phyloP scores from a whole-genome alignment of 345 rosid species.

The Brassica cretica region DNA sequence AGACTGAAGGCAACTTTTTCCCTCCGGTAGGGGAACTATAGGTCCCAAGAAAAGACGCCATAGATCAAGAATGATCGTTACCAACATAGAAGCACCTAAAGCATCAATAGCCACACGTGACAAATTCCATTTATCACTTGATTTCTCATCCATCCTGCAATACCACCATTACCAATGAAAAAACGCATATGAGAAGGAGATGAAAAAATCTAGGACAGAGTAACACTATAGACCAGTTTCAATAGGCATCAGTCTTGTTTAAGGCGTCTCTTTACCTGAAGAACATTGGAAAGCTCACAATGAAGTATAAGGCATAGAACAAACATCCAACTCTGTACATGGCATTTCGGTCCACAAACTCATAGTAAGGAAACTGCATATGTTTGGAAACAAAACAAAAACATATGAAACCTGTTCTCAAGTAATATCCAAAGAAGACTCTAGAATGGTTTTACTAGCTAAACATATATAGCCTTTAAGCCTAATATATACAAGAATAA shows the following conservation, averaged over 20 bases:
- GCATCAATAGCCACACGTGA: constrained; percentile 88
- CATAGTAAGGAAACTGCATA: constrained; percentile 94
- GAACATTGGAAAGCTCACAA: constrained; percentile 99
- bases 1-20: constrained; percentile 62
- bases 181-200: not conserved
- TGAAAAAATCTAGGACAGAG: not conserved
- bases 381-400: not conserved
- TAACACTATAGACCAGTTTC: not conserved
- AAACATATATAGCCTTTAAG: not conserved
- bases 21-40: constrained; percentile 56
- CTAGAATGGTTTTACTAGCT: constrained; percentile 7
- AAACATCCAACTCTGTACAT: constrained; percentile 96
- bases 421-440: not conserved
- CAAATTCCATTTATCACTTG: constrained; percentile 75
- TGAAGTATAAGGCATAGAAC: constrained; percentile 93
- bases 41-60: constrained; percentile 98
- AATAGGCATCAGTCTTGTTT: not conserved
- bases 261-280: constrained; percentile 61
- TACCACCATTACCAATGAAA: not conserved
- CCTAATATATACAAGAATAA: not conserved
- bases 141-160: constrained; percentile 88
- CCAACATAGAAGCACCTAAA: constrained; percentile 94
- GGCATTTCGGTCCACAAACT: constrained; percentile 87
- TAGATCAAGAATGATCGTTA: constrained; percentile 87
- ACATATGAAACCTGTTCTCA: not conserved